Evolutionary conservation across 2,329 filamentous ascomycete genomes (phyloP), one percentile per base, ranked within the genome.

Genomic region (Immersiporthe knoxdaviesiana): DNA sequence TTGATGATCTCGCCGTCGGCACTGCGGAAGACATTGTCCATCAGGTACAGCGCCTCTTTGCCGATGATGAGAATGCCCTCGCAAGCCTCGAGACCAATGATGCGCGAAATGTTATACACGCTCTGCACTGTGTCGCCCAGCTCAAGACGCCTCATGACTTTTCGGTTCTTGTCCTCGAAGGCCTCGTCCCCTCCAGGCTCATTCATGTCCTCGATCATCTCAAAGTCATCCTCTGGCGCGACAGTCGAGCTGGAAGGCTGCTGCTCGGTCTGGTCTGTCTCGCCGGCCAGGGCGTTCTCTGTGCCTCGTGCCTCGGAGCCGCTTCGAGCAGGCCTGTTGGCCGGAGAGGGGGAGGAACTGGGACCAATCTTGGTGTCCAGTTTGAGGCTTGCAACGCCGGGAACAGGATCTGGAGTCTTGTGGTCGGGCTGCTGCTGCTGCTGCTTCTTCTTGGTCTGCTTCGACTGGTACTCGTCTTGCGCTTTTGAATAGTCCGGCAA

Each of bases 141-240:
- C 74, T 97, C 91, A 14, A 99, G 84, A 72, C 93, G 95, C 65
- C 96, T 88, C 93, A 98, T 97, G 59, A 99, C 95, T 79, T 97
- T 97, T 59, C 97, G 88, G 76, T 99, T 98, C 82, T 97, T 98
- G 79, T 99, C 97, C 79, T 99, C 97, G 72, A 97, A 97, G 1
- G 90, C 91, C 73, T 91, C 89, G 18, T 90, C 88, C 1, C 81
- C 84, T 60, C 96, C 93, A 35, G 92, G 89, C 68, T 95, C 92
- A 75, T 94, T 94, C 0, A 95, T 94, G 71, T 97, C 95, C 70
- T 98, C 94, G 8, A 99, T 91, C 73, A 99, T 88, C 80, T 99
- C 96, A 76, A 97, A 99, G 73, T 97, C 97, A 60, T 98, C 96
- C 68, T 97, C 96, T 0, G 90, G 82, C 12, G 84, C 79, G 68